Conservation (phyloP, 257 asterid genomes). For the Solanum paucissectum region DNA sequence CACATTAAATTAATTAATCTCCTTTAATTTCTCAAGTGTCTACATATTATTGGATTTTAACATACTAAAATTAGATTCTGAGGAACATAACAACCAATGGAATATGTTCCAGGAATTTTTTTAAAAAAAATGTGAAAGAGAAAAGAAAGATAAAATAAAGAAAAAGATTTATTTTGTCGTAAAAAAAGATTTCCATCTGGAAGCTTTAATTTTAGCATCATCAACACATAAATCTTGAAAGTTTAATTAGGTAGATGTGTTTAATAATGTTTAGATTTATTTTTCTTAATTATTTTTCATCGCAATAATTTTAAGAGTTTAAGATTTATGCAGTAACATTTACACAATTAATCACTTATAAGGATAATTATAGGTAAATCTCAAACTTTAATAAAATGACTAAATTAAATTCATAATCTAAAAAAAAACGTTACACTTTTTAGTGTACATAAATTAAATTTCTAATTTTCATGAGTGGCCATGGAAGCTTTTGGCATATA, state of each 20-base stretch:
- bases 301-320: neutral
- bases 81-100: neutral
- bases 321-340: neutral
- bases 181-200: neutral
- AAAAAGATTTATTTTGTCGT: neutral
- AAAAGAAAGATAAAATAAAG: neutral
- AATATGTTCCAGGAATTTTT: neutral
- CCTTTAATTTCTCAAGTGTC: neutral
- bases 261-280: neutral
- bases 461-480: neutral
- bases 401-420: neutral
- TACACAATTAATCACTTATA: neutral
- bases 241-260: neutral
- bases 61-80: neutral
- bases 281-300: neutral
- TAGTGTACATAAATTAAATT: neutral
- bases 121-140: neutral
- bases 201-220: neutral
- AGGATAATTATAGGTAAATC: neutral
- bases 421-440: neutral
- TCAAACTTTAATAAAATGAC: neutral
- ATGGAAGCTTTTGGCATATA: neutral
- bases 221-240: neutral
- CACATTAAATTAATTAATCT: neutral
- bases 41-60: constrained; percentile 1